These are phyloP conservation scores for Helenozyma baotianmanensis DNA, from an alignment of 805 yeast species.

Conservation along the genomic window DNA sequence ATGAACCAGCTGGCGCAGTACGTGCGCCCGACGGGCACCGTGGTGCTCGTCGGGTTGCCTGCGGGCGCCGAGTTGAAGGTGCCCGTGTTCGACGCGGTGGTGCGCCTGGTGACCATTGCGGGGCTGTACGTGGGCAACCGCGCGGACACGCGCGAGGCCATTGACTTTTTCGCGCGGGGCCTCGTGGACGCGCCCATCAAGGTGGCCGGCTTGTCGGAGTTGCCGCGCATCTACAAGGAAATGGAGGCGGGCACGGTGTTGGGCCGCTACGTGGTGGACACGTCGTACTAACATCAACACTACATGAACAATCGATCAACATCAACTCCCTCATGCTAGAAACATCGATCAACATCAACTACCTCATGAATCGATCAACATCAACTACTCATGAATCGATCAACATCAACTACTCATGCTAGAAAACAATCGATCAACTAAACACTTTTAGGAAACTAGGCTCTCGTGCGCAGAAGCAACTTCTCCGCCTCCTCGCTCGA, in stretches of 20 bases:
- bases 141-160: constrained; percentile 10
- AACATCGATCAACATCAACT: too few relatives aligned
- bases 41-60: constrained; percentile 11
- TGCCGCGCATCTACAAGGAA: constrained; percentile 8
- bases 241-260: constrained; percentile 8
- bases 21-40: constrained; percentile 10
- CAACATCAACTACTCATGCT: too few relatives aligned
- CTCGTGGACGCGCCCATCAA: constrained; percentile 7
- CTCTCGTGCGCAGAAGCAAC: constrained; percentile 13
- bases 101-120: constrained; percentile 5
- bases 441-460: too few relatives aligned
- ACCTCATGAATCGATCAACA: too few relatives aligned
- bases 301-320: too few relatives aligned
- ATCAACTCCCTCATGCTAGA: too few relatives aligned
- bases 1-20: constrained; percentile 8
- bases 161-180: constrained; percentile 11
- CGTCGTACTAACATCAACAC: constrained; percentile 4
- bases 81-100: constrained; percentile 8
- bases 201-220: constrained; percentile 10
- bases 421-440: too few relatives aligned
- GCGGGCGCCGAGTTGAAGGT: constrained; percentile 7
- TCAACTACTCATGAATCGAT: too few relatives aligned
- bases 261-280: constrained; percentile 12
- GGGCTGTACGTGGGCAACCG: constrained; percentile 12
- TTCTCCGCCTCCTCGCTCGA: constrained; percentile 14